Conservation (phyloP, 2,329 filamentous ascomycete genomes). For the Colletotrichum cereale region DNA sequence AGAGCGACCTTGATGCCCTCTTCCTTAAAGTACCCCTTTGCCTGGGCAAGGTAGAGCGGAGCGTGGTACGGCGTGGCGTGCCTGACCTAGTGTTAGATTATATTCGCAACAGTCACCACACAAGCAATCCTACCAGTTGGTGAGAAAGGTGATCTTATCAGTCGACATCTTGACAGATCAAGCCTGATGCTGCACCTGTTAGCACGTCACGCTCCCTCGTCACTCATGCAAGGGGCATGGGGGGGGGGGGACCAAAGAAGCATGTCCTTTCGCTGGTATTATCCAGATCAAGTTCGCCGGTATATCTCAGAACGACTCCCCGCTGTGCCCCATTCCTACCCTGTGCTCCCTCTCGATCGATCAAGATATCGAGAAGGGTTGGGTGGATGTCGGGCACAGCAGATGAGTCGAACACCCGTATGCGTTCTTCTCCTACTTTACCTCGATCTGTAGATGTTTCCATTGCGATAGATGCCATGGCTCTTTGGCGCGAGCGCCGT, state of each 20-base stretch:
- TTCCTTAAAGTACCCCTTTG: conserved; percentile 80
- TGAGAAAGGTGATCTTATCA: conserved; percentile 87
- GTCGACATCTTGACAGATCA: conserved; percentile 75
- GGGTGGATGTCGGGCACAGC: conserved; percentile 8
- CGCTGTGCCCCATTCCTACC: conserved; percentile 39
- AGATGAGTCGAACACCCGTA: conserved; percentile 57
- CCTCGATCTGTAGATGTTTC: conserved; percentile 56
- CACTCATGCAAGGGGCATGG: conserved; percentile 43
- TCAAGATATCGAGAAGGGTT: conserved; percentile 32
- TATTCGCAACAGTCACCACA: conserved; percentile 8
- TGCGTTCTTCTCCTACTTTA: conserved; percentile 61
- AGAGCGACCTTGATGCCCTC: conserved; percentile 83
- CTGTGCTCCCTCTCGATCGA: conserved; percentile 26
- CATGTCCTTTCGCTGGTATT: conserved; percentile 91
- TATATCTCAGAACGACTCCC: conserved; percentile 76
- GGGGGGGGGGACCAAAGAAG: conserved; percentile 68
- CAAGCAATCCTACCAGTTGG: conserved; percentile 75
- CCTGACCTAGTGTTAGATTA: conserved; percentile 58
- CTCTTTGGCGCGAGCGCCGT: conserved; percentile 42
- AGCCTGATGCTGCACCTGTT: conserved; percentile 59
- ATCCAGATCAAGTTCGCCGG: conserved; percentile 88
- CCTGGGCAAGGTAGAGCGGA: conserved; percentile 81
- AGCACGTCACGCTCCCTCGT: conserved; percentile 54
- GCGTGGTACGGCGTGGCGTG: conserved; percentile 86
- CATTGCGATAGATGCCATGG: conserved; percentile 48